These are phyloP conservation scores for Mycena floridula DNA, from an alignment of 768 basidiomycete genomes.

Conservation along the genomic window DNA sequence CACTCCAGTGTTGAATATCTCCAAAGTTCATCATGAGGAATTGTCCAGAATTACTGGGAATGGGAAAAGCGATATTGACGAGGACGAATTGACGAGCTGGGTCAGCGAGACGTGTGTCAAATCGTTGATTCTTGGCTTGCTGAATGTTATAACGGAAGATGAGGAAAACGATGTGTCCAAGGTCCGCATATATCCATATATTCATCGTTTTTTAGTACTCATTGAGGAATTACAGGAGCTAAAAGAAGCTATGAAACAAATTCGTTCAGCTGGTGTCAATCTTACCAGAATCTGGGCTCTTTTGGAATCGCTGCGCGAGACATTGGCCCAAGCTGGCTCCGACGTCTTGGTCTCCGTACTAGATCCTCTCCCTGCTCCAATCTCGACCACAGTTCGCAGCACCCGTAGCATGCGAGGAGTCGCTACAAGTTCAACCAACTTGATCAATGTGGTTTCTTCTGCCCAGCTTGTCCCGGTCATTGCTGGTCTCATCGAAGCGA, in stretches of 20 bases:
- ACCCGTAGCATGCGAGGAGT: constrained; percentile 41
- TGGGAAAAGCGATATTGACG: constrained; percentile 20
- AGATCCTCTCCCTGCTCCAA: constrained; percentile 54
- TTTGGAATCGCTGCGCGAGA: constrained; percentile 42
- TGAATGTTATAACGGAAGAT: constrained; percentile 46
- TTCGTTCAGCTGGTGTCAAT: constrained; percentile 48
- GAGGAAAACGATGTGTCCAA: constrained; percentile 30
- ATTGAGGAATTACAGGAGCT: constrained; percentile 25
- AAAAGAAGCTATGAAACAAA: constrained; percentile 40
- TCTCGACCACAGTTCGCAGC: constrained; percentile 28
- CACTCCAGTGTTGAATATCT: constrained; percentile 32
- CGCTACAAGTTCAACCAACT: constrained; percentile 18
- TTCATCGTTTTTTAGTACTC: constrained; percentile 1
- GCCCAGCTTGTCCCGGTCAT: constrained; percentile 68
- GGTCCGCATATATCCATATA: constrained; percentile 17
- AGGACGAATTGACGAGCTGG: constrained; percentile 45
- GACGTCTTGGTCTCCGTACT: constrained; percentile 29
- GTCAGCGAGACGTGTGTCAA: constrained; percentile 61
- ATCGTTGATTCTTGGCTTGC: constrained; percentile 54
- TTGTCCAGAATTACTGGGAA: constrained; percentile 48
- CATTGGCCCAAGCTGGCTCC: constrained; percentile 13
- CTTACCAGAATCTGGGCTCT: constrained; percentile 59
- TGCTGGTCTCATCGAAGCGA: constrained; percentile 48
- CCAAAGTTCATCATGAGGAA: constrained; percentile 51
- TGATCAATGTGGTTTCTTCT: constrained; percentile 32